Base-by-base conservation (phyloP, 1,284 basidiomycete species). In the Apiotrichum laibachii region DNA sequence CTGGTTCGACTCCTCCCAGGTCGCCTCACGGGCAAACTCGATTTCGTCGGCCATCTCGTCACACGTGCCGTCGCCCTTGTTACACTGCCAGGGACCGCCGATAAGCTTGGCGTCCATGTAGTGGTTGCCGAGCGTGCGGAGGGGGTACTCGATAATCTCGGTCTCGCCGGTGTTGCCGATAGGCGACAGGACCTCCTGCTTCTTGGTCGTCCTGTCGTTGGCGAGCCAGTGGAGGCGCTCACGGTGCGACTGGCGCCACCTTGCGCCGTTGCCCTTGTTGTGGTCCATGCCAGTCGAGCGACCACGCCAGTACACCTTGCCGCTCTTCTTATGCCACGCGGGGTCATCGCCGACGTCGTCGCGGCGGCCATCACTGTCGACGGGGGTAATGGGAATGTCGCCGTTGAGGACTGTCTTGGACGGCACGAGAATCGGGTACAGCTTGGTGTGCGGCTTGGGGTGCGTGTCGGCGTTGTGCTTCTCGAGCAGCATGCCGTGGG, bases 241-340 rank as follows among this genome's bases (percentile, higher is more conserved):
- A 47, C 76, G 68, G 50, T 80, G 78, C 13, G 69, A 73, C 53
- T 78, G 66, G 6, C 71, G 68, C 76, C 77, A 79, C 53, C 67
- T 67, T 5, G 67, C 59, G 1, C 76, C 73, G 1, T 64, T 58
- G 33, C 69, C 65, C 58, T 76, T 76, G 66, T 75, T 72, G 63
- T 76, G 72, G 45, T 75, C 66, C 49, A 77, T 63, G 37, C 74
- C 75, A 1, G 77, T 78, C 0, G 78, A 69, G 1, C 73, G 66
- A 46, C 78, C 78, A 31, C 78, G 73, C 78, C 78, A 80, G 60
- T 80, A 80, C 22, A 79, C 58, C 62, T 78, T 78, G 48, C 68
- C 69, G 21, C 60, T 71, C 67, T 79, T 77, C 46, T 65, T 64
- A 46, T 60, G 64, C 78, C 78, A 79, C 7, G 64, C 68, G 0